Evolutionary conservation across 371 early-diverging fungal genomes (phyloP).

Genomic region (Circinella minor): DNA sequence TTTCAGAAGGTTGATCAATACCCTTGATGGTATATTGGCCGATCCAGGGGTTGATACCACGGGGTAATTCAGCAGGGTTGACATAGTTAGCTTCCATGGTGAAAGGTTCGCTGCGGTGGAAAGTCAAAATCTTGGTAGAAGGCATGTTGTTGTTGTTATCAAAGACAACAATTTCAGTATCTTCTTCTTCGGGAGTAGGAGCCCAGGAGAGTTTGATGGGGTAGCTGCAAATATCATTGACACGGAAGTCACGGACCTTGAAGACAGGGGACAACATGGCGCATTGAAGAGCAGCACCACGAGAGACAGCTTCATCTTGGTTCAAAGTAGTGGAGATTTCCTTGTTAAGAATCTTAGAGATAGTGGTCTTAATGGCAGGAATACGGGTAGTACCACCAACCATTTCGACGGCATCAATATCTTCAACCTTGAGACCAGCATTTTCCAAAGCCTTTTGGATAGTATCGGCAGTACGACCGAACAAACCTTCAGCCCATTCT

Average conservation of each 20-base stretch:
- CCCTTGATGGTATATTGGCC: constrained; percentile 70
- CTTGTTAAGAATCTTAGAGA: constrained; percentile 84
- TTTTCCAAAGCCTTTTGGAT: constrained; percentile 79
- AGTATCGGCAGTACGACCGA: constrained; percentile 75
- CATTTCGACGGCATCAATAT: constrained; percentile 92
- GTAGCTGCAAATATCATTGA: constrained; percentile 84
- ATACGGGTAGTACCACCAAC: constrained; percentile 96
- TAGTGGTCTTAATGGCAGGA: constrained; percentile 89
- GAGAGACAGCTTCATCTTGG: constrained; percentile 96
- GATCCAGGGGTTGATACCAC: constrained; percentile 75
- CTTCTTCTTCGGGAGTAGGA: constrained; percentile 71
- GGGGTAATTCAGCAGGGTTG: constrained; percentile 70
- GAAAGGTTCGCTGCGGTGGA: constrained; percentile 79
- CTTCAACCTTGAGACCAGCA: constrained; percentile 78
- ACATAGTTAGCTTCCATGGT: constrained; percentile 81
- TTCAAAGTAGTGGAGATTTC: constrained; percentile 93
- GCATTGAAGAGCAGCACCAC: constrained; percentile 97
- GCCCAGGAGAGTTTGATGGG: constrained; percentile 75
- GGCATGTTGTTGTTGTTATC: constrained; percentile 77
- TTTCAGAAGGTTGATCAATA: constrained; percentile 64
- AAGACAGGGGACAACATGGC: constrained; percentile 98
- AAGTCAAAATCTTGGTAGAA: constrained; percentile 86
- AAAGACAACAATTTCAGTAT: constrained; percentile 76
- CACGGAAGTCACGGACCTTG: constrained; percentile 94
- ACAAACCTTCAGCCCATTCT: constrained; percentile 76